These are phyloP conservation scores for Cavenderia fasciculata DNA, from an alignment of 78 protist species.

Conservation along the genomic window DNA sequence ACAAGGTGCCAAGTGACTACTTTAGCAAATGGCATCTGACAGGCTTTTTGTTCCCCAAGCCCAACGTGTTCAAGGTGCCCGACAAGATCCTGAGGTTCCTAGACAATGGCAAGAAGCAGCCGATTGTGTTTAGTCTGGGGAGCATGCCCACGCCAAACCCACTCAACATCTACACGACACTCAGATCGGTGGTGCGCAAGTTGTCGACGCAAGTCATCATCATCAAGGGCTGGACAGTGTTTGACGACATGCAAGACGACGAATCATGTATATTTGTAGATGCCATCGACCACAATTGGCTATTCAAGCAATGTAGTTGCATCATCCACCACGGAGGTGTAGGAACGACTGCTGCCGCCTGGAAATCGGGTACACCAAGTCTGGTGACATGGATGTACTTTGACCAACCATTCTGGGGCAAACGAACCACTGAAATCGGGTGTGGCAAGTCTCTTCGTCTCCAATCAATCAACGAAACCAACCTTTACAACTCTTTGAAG, in stretches of 20 bases:
- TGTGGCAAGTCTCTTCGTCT: neutral
- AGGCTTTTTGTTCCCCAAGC: neutral
- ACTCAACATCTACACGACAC: neutral
- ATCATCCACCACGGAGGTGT: conserved; percentile 21
- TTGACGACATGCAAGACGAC: neutral
- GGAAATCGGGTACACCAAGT: neutral
- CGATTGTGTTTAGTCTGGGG: conserved; percentile 23
- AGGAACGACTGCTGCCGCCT: neutral
- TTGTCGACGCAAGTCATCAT: neutral
- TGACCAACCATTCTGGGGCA: conserved; percentile 5
- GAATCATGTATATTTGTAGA: neutral
- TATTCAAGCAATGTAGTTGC: neutral
- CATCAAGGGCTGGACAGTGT: conserved; percentile 4
- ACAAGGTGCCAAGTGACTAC: neutral
- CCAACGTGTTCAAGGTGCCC: neutral
- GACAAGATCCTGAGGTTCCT: neutral
- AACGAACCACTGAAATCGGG: neutral
- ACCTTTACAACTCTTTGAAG: neutral
- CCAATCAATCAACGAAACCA: neutral
- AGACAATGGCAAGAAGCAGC: neutral
- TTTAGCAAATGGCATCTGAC: neutral
- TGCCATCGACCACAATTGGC: conserved; percentile 23
- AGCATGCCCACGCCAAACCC: conserved; percentile 25
- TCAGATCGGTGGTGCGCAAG: neutral
- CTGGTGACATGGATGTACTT: neutral